phyloP scores from a whole-genome alignment of 768 basidiomycete genomes.

The Neoboletus subvelutipes region DNA sequence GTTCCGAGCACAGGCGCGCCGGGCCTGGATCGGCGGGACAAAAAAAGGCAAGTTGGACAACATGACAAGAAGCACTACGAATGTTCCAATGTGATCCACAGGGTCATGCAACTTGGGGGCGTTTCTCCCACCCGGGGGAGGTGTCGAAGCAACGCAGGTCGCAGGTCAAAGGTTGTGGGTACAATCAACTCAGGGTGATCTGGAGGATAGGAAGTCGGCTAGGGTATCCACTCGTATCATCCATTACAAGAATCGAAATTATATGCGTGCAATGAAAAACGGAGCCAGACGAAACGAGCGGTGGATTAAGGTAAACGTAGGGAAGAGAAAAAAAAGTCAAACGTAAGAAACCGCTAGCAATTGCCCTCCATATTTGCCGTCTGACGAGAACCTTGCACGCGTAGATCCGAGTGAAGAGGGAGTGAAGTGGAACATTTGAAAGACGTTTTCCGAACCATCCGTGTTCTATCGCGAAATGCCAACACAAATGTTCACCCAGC shows the following conservation, averaged over 20 bases:
- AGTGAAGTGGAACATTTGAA: not conserved
- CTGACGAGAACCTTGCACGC: not conserved
- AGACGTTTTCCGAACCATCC: not conserved
- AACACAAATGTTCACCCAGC: conserved; percentile 91
- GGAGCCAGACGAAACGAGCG: not conserved
- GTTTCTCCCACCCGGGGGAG: not conserved
- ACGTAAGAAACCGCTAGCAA: not conserved
- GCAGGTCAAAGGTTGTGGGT: not conserved
- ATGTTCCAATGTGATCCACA: not conserved
- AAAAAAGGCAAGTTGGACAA: not conserved
- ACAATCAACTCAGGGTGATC: not conserved
- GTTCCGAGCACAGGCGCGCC: too few relatives aligned
- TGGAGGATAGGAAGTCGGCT: not conserved
- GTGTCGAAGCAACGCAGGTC: not conserved
- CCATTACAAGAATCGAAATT: conserved; percentile 14
- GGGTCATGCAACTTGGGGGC: too few relatives aligned
- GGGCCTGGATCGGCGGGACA: not conserved
- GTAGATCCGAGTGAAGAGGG: not conserved
- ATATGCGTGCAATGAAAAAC: conserved; percentile 10
- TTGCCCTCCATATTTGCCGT: not conserved
- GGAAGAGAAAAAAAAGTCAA: not conserved
- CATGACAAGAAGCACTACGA: not conserved
- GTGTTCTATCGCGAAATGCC: conserved; percentile 44
- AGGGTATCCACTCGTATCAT: conserved; percentile 12
- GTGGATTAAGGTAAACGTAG: conserved; percentile 7